Evolutionary conservation across 331 rosid species (phyloP), one percentile per base, ranked within the genome.

Genomic region (Pyracantha coccinea): DNA sequence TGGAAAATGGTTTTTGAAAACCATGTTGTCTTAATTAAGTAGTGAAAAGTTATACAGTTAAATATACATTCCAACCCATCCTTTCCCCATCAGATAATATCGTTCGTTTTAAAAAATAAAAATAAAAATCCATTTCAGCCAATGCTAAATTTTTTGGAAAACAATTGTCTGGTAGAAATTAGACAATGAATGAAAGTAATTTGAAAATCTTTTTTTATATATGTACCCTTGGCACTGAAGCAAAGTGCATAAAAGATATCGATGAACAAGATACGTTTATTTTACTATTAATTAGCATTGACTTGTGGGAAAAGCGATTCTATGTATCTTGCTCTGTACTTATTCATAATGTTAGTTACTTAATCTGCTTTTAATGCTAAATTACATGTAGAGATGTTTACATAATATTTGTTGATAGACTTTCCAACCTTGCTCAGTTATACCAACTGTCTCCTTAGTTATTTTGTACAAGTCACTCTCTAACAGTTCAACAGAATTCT

Each of bases 241-340:
- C 66, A 29, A 55, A 72, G 75, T 70, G 53, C 59, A 50, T 64
- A 75, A 63, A 62, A 19, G 69, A 57, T 2, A 14, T 47, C 8
- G 60, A 7, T 14, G 12, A 25, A 17, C 12, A 45, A 7, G 13
- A 41, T 50, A 7, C 12, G 10, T 55, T 57, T 32, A 8, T 32
- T 12, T 13, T 35, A 41, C 4, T 5, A 50, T 32, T 21, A 24
- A 24, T 38, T 33, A 7, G 41, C 50, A 8, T 63, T 24, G 44
- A 58, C 25, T 33, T 33, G 4, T 62, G 15, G 44, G 14, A 61
- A 60, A 61, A 70, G 8, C 33, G 25, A 47, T 41, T 41, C 14
- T 41, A 41, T 41, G 11, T 41, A 41, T 65, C 77, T 63, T 78
- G 68, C 5, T n/a, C 38, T 71, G 33, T 47, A 78, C 72, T 64